A percentile compares a stretch with the other conserved stretches of the same genome.
Conservation (phyloP, 2,329 filamentous ascomycete species). For the Epichloe sp. region DNA sequence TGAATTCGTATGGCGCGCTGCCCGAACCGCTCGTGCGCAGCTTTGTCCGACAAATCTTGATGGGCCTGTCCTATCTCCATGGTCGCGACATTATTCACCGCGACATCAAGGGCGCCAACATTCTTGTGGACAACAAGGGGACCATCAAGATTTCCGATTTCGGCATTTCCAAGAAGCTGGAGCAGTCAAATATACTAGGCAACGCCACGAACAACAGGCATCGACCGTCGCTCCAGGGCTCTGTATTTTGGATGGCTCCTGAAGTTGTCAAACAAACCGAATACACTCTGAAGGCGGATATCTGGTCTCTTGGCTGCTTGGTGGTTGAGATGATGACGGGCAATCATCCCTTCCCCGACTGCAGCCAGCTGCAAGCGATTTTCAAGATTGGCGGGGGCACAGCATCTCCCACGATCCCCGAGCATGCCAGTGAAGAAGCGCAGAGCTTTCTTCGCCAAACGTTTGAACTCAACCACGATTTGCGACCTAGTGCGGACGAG, state of each 20-base stretch:
- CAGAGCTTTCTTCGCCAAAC: constrained; percentile 73
- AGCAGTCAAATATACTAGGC: constrained; percentile 72
- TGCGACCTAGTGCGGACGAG: constrained; percentile 83
- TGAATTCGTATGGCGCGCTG: constrained; percentile 93
- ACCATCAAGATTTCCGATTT: constrained; percentile 99
- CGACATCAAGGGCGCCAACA: constrained; percentile 98
- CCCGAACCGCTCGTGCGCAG: constrained; percentile 88
- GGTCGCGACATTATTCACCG: constrained; percentile 93
- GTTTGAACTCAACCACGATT: constrained; percentile 91
- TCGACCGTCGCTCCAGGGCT: constrained; percentile 77
- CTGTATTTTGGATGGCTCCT: constrained; percentile 99
- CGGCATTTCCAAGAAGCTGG: constrained; percentile 94
- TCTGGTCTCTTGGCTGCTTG: constrained; percentile 93
- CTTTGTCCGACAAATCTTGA: constrained; percentile 91
- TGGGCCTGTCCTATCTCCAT: constrained; percentile 86
- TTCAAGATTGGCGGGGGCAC: constrained; percentile 93
- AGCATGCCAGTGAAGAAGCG: constrained; percentile 73
- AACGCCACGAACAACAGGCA: constrained; percentile 55
- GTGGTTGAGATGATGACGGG: constrained; percentile 99
- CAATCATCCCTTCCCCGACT: constrained; percentile 90
- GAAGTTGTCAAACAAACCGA: constrained; percentile 97
- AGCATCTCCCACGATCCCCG: constrained; percentile 78
- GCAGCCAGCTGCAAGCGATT: constrained; percentile 92
- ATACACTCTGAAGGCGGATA: constrained; percentile 96
- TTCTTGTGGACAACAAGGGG: constrained; percentile 96